Conservation (phyloP, 345 rosid species). For the Ricinus communis region DNA sequence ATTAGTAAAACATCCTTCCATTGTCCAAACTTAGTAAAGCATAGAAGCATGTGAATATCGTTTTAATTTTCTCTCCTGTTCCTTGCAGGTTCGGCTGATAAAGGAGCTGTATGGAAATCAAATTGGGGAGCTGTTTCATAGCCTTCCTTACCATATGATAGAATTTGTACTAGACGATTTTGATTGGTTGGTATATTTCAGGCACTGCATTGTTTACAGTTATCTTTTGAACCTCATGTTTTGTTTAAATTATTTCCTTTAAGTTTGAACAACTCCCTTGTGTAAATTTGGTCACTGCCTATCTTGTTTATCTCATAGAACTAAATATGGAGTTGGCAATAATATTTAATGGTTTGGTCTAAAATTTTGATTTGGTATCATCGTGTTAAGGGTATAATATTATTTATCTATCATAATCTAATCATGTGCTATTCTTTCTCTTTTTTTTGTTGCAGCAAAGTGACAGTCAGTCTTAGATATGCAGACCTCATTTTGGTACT, state of each 20-base stretch:
- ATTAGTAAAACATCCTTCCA: too few relatives aligned
- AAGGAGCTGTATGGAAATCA: constrained; percentile 95
- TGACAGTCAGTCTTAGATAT: constrained; percentile 71
- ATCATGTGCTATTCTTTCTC: constrained; percentile 2
- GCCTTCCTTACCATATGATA: constrained; percentile 91
- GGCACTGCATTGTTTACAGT: neutral
- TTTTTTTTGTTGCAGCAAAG: constrained; percentile 63
- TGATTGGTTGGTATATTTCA: constrained; percentile 62
- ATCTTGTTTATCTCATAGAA: too few relatives aligned
- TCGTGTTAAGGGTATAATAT: neutral
- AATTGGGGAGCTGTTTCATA: constrained; percentile 82
- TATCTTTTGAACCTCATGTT: neutral
- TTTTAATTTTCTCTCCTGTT: constrained; percentile 8
- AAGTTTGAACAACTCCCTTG: too few relatives aligned
- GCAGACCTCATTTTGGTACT: constrained; percentile 73
- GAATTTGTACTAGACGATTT: constrained; percentile 74
- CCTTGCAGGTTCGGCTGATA: constrained; percentile 73
- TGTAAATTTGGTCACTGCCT: too few relatives aligned
- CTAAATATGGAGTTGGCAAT: too few relatives aligned
- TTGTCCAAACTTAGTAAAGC: too few relatives aligned
- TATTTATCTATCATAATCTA: too few relatives aligned
- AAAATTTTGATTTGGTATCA: neutral
- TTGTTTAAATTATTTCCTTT: neutral
- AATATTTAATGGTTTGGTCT: neutral
- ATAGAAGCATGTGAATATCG: neutral